phyloP scores from a whole-genome alignment of 1,284 basidiomycete species.

The Trichosporon faecale region DNA sequence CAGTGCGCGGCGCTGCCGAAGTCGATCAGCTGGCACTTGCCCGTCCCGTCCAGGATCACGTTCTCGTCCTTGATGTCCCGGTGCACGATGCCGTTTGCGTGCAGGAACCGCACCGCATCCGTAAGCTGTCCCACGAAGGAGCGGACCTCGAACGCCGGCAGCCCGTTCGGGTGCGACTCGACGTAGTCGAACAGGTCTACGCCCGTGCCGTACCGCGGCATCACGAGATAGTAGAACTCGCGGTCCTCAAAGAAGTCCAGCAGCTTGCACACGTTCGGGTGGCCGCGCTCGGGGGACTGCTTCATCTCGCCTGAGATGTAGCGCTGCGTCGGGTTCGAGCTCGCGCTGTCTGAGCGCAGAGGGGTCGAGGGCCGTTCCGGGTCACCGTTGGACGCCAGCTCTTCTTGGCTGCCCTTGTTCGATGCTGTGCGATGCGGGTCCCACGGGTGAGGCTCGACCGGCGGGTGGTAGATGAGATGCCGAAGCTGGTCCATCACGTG shows the following conservation, averaged over 20 bases:
- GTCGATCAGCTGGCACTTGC: conserved; percentile 85
- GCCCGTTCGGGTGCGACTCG: conserved; percentile 80
- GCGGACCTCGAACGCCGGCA: conserved; percentile 71
- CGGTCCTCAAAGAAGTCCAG: conserved; percentile 97
- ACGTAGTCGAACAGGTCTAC: conserved; percentile 92
- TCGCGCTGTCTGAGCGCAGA: conserved; percentile 23
- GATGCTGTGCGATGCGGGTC: conserved; percentile 56
- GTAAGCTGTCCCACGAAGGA: conserved; percentile 90
- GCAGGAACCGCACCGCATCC: conserved; percentile 86
- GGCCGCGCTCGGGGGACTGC: conserved; percentile 42
- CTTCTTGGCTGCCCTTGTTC: neutral
- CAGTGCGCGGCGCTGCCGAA: conserved; percentile 66
- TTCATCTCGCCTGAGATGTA: conserved; percentile 42
- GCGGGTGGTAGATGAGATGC: conserved; percentile 69
- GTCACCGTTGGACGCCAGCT: neutral
- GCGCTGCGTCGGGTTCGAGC: conserved; percentile 34
- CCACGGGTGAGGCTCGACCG: conserved; percentile 70
- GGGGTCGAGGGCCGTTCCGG: conserved; percentile 23
- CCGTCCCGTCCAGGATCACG: conserved; percentile 60
- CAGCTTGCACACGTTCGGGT: conserved; percentile 69
- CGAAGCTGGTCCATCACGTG: conserved; percentile 86
- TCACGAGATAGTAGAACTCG: conserved; percentile 83
- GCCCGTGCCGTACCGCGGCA: conserved; percentile 57
- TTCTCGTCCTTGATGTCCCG: conserved; percentile 99
- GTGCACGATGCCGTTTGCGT: conserved; percentile 89